Base-by-base conservation (phyloP, 257 asterid species). In the Paulownia fortunei region DNA sequence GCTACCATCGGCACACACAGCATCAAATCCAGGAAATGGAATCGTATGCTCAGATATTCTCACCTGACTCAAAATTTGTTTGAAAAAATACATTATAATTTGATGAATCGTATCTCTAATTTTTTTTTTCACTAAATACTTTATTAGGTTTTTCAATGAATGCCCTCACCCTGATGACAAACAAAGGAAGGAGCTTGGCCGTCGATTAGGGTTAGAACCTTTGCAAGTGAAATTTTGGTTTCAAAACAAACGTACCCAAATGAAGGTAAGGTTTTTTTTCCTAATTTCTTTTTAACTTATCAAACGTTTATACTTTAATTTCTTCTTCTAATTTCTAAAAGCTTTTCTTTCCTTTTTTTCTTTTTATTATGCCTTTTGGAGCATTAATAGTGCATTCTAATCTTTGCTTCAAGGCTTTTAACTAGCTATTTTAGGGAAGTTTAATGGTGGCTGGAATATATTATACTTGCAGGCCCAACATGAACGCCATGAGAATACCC, bases 121-220 rank as follows among this genome's bases (percentile, higher is more conserved):
- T 16, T 24, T 4, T 34, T 36, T 46, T 46, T 27, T 19, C 3
- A 24, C 19, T 47, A 8, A 21, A 32, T 56, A 9, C 9, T 67
- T 15, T 58, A 5, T 27, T 78, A 91, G 96, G 62, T 89, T 87
- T 46, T 91, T 95, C 76, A 95, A 91, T 60, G 97, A 95, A 64
- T 90, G 96, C 84, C 99, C 97, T 13, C 98, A 95, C 81, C 99
- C 99, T 1, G 98, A 92, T 68, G 99, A 94, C 79, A 93, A 95
- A 30, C 97, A 92, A 84, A 87, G 98, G 89, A 94, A 91, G 70
- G 98, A 94, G 82, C 89, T 94, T 0, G 98, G 98, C 51, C 90
- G 96, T 5, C 81, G 93, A 23, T 80, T 94, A 79, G 83, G 79
- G 6, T 68, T 94, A 23, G 98, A 89, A 69, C 98, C 98, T 13